Evolutionary conservation across 1,139 yeast genomes (phyloP).

Genomic region (Lodderomyces elongisporus): DNA sequence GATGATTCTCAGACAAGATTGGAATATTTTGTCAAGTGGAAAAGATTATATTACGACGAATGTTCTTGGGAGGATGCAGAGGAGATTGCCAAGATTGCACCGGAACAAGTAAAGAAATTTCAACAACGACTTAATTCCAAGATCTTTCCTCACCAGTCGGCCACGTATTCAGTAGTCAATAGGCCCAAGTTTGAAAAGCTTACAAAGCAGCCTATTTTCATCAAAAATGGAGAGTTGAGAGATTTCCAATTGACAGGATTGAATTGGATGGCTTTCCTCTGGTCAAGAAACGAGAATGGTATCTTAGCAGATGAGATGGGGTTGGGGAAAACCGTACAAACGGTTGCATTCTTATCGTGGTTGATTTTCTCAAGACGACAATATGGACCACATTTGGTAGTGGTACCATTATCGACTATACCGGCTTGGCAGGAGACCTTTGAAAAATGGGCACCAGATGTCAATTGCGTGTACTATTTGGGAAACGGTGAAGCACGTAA

Average conservation of each 20-base stretch:
- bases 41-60: slow-evolving; percentile 85
- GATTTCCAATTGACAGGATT: slow-evolving; percentile 97
- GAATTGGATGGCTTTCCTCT: slow-evolving; percentile 98
- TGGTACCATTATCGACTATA: slow-evolving; percentile 92
- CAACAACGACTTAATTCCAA: slow-evolving; percentile 80
- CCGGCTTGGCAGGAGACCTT: slow-evolving; percentile 99
- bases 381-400: slow-evolving; percentile 94
- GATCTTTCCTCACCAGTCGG: slow-evolving; percentile 77
- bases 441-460: slow-evolving; percentile 96
- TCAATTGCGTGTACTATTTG: slow-evolving; percentile 85
- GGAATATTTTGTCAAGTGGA: slow-evolving; percentile 90
- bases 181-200: slow-evolving; percentile 91
- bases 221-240: slow-evolving; percentile 87
- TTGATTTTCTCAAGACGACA: slow-evolving; percentile 89
- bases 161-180: slow-evolving; percentile 61
- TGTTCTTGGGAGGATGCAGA: slow-evolving; percentile 97
- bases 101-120: slow-evolving; percentile 75
- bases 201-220: slow-evolving; percentile 79
- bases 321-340: slow-evolving; percentile 95
- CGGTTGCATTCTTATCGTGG: slow-evolving; percentile 93
- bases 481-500: slow-evolving; percentile 88
- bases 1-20: slow-evolving; percentile 58
- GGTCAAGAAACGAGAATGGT: slow-evolving; percentile 98
- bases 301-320: slow-evolving; percentile 99
- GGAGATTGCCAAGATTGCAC: slow-evolving; percentile 78